Evolutionary conservation across 805 yeast species (phyloP), one percentile per base, ranked within the genome.

Genomic region (Saturnispora serradocipensis): DNA sequence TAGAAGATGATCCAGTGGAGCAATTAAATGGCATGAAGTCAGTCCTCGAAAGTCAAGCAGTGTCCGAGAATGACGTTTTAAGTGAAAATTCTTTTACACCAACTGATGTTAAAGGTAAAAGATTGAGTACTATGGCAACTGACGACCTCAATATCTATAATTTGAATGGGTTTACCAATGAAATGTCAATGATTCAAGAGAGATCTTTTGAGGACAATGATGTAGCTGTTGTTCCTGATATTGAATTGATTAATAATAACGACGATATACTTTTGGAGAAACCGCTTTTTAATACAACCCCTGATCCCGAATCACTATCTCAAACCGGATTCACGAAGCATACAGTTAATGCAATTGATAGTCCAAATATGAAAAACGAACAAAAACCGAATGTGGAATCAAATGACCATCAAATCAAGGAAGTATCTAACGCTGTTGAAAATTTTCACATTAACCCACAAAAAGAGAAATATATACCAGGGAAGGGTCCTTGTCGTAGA

Each of bases 401-500:
- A 18, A 32, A 38, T 13, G 42, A 49, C 16, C 10, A 22, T 11
- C n/a, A 40, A 6, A 6, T 30, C 8, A 16, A 24, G 10, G 24
- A 18, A 30, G 42, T 32, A 6, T 15, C 40, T 1, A 16, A n/a
- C 7, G 42, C 36, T 38, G 16, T 24, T n/a, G 40, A 49, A 10
- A 40, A 18, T 3, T 22, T 45, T 18, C 39, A 22, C 13, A 42
- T 38, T 43, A 51, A 20, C 30, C 2, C 24, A 36, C 18, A 27
- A 30, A 36, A 39, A 10, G 43, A 45, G 20, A 45, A 42, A 18
- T 67, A 66, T 51, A 72, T 76, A 4, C 77, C 89, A 0, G 93
- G 91, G 0, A 69, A 77, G 54, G 93, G 93, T 0, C 89, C 89
- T 15, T 91, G 98, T 65, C 80, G 97, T 53, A 73, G 76, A 34